phyloP scores from a whole-genome alignment of 2,329 filamentous ascomycete genomes.

The Lecanoromycetidae sp. region DNA sequence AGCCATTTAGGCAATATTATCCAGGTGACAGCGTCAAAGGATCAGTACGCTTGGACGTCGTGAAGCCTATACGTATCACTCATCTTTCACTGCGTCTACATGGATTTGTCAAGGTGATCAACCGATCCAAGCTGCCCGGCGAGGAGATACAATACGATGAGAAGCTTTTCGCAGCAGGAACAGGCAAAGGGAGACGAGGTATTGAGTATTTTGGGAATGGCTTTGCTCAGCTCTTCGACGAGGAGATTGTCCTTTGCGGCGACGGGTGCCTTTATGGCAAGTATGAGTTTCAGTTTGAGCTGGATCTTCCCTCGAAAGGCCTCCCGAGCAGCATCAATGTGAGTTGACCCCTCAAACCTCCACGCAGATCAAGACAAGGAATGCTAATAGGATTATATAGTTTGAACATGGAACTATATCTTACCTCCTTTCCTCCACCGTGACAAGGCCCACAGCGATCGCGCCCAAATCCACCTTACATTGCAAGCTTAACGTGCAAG shows the following conservation, averaged over 20 bases:
- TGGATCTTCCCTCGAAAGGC: slow-evolving; percentile 47
- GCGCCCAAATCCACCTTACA: slow-evolving; percentile 69
- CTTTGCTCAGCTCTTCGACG: slow-evolving; percentile 51
- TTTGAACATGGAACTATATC: slow-evolving; percentile 91
- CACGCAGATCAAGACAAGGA: not conserved
- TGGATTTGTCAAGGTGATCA: slow-evolving; percentile 54
- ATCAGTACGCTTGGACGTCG: slow-evolving; percentile 46
- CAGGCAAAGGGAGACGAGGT: slow-evolving; percentile 41
- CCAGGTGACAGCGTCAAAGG: slow-evolving; percentile 52
- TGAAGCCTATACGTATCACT: slow-evolving; percentile 49
- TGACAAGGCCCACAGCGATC: slow-evolving; percentile 81
- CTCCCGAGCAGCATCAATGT: slow-evolving; percentile 88
- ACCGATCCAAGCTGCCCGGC: slow-evolving; percentile 45
- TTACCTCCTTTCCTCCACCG: slow-evolving; percentile 78
- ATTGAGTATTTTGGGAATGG: slow-evolving; percentile 51
- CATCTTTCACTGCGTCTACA: slow-evolving; percentile 52
- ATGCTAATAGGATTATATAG: slow-evolving; percentile 35
- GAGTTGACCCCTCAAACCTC: slow-evolving; percentile 29
- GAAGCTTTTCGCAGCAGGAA: slow-evolving; percentile 27
- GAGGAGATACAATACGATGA: slow-evolving; percentile 26
- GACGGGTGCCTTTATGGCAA: slow-evolving; percentile 53
- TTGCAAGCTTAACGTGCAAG: slow-evolving; percentile 64
- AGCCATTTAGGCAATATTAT: slow-evolving; percentile 50
- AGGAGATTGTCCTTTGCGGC: slow-evolving; percentile 52
- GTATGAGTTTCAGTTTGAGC: slow-evolving; percentile 54